A percentile compares a stretch with the other conserved stretches of the same genome.
Evolutionary conservation across 2,329 filamentous ascomycete genomes (phyloP).

Genomic region (Monosporascus ibericus): DNA sequence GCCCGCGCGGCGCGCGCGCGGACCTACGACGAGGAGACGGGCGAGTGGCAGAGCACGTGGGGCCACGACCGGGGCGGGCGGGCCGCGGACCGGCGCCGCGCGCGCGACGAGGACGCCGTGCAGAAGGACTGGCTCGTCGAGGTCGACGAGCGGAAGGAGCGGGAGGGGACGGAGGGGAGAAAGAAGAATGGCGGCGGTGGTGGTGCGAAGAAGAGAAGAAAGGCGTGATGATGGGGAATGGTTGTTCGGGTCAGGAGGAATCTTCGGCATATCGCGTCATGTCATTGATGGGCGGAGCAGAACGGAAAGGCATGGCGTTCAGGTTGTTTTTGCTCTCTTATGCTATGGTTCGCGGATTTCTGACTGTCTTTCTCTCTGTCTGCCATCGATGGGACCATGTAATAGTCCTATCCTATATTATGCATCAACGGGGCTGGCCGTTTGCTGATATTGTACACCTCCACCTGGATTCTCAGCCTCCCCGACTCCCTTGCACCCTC

Average conservation of each 20-base stretch:
- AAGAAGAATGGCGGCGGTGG: conserved; percentile 2
- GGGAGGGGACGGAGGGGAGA: conserved; percentile 13
- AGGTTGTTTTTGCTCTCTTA: background rate
- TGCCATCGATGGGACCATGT: background rate
- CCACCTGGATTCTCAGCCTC: too few species aligned
- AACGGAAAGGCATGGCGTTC: background rate
- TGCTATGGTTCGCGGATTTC: background rate
- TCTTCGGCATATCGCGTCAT: too few species aligned
- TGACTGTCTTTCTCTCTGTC: background rate
- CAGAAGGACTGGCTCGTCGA: conserved; percentile 86
- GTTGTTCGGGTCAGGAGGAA: background rate
- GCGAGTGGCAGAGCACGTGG: conserved; percentile 92
- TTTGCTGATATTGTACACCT: too few species aligned
- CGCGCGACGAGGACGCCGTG: conserved; percentile 67
- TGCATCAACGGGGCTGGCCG: too few species aligned
- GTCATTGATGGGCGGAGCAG: background rate
- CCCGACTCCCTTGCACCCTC: too few species aligned
- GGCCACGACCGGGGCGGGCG: conserved; percentile 53
- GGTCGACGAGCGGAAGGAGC: conserved; percentile 64
- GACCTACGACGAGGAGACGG: conserved; percentile 75
- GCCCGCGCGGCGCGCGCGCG: conserved; percentile 63
- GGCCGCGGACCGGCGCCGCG: conserved; percentile 49
- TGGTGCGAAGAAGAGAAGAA: conserved; percentile 33
- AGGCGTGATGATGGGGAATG: conserved; percentile 6
- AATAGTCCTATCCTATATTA: background rate